Evolutionary conservation across 768 basidiomycete species (phyloP), one percentile per base, ranked within the genome.

Genomic region (Lactarius trivialis): DNA sequence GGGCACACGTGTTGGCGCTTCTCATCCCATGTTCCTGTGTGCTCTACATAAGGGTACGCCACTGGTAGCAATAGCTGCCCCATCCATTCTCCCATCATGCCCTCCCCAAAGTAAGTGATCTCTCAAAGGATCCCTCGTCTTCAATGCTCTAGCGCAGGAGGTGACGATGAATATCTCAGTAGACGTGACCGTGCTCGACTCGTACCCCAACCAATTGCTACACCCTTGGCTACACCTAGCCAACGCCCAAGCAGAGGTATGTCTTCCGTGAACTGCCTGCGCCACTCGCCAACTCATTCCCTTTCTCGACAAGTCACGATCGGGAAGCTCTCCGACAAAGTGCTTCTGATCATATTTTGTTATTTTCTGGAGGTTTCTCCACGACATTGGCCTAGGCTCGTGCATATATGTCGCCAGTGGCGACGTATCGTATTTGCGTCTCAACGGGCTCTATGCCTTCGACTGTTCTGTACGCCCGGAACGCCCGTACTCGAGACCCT

Each of bases 11-110:
- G n/a, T n/a, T n/a, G n/a, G n/a, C n/a, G n/a, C n/a, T n/a, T n/a
- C n/a, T n/a, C n/a, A 79, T 6, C 15, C 19, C 39, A 19, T 0
- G 6, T 19, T 39, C 39, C 17, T 7, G 2, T 6, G 0, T 21
- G n/a, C 11, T n/a, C 39, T 41, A 41, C 39, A 1, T n/a, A 43
- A 43, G 41, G n/a, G 9, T n/a, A 39, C 41, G 0, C 8, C n/a
- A n/a, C n/a, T n/a, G n/a, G n/a, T n/a, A 4, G n/a, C 19, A 43
- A 43, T 3, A n/a, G 41, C n/a, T 43, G 9, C 41, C n/a, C n/a
- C 7, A 3, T 43, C 2, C n/a, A 4, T 11, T 43, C 41, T 41
- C 8, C 39, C 19, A 15, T 41, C 39, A 43, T 43, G n/a, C 0
- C 0, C n/a, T 9, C 9, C 4, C 41, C 4, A 21, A 21, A 43